Percentiles rank a stretch among this genome's conserved stretches.
These are phyloP conservation scores for Trametes gibbosa DNA, from an alignment of 768 basidiomycete species.

Conservation along the genomic window DNA sequence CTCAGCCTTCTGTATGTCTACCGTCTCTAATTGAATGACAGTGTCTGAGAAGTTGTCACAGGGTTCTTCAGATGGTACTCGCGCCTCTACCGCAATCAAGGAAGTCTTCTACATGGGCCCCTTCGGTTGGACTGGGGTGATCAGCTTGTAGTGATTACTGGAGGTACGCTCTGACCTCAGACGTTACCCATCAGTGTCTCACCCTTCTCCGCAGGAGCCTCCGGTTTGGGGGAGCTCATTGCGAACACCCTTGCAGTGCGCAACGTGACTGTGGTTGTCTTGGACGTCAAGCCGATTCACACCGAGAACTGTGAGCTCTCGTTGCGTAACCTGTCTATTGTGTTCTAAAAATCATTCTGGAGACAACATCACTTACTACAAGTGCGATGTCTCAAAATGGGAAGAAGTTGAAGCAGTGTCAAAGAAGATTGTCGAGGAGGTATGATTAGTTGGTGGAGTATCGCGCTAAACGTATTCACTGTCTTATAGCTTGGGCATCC, in stretches of 20 bases:
- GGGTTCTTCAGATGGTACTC: conserved; percentile 73
- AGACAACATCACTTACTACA: conserved; percentile 84
- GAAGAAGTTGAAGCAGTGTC: conserved; percentile 79
- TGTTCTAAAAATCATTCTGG: neutral
- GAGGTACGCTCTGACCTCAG: conserved; percentile 50
- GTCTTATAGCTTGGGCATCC: conserved; percentile 71
- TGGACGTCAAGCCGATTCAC: conserved; percentile 76
- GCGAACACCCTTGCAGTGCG: conserved; percentile 84
- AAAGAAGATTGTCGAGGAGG: conserved; percentile 75
- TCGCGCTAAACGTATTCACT: neutral
- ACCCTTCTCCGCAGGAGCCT: conserved; percentile 54
- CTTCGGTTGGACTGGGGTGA: conserved; percentile 77
- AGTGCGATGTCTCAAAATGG: conserved; percentile 90
- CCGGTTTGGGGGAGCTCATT: conserved; percentile 84
- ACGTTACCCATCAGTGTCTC: too few species aligned
- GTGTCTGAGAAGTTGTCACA: conserved; percentile 27
- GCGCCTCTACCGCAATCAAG: conserved; percentile 71
- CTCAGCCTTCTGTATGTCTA: conserved; percentile 63
- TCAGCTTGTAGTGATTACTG: conserved; percentile 88
- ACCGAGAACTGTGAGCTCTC: conserved; percentile 66
- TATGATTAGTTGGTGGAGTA: conserved; percentile 29
- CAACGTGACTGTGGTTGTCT: conserved; percentile 79
- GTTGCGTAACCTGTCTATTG: too few species aligned
- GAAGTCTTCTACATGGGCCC: conserved; percentile 58
- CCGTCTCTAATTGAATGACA: neutral